Conservation (phyloP, 768 basidiomycete species). For the Amyloporia xantha region DNA sequence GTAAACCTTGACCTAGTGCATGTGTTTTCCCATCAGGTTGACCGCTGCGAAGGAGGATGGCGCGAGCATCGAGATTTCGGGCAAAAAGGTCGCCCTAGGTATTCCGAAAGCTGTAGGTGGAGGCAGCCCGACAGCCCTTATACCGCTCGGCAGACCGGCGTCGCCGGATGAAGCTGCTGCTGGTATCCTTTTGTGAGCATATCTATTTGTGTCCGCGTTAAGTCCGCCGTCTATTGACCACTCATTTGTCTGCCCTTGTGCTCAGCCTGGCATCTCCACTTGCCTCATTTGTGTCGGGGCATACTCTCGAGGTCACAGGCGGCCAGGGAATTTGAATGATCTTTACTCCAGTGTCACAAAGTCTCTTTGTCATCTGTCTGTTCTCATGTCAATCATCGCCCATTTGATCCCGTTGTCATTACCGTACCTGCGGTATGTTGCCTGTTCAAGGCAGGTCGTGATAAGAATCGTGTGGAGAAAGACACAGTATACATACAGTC, state of each 20-base stretch:
- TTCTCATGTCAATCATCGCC: too few relatives aligned
- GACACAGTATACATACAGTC: too few relatives aligned
- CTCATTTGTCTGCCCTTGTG: neutral
- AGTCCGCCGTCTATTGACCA: neutral
- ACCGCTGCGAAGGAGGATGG: slow-evolving; percentile 78
- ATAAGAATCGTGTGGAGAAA: too few relatives aligned
- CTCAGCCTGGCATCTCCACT: slow-evolving; percentile 69
- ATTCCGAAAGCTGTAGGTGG: slow-evolving; percentile 41
- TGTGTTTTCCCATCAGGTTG: too few relatives aligned
- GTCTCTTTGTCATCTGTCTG: too few relatives aligned
- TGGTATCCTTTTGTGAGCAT: slow-evolving; percentile 67
- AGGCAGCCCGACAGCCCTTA: slow-evolving; percentile 30
- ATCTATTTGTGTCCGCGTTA: neutral
- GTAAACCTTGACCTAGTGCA: too few relatives aligned
- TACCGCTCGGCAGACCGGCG: slow-evolving; percentile 66
- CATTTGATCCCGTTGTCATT: too few relatives aligned
- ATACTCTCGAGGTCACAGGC: slow-evolving; percentile 80
- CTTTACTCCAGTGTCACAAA: too few relatives aligned
- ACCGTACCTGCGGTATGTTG: too few relatives aligned
- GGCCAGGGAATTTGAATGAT: slow-evolving; percentile 69
- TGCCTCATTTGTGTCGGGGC: slow-evolving; percentile 74
- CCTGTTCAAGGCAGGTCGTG: too few relatives aligned
- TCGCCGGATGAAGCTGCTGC: slow-evolving; percentile 72
- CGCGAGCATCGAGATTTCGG: slow-evolving; percentile 68
- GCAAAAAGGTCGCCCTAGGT: slow-evolving; percentile 79